Evolutionary conservation across 441 rosid species (phyloP).

Genomic region (Omphalea diandra): DNA sequence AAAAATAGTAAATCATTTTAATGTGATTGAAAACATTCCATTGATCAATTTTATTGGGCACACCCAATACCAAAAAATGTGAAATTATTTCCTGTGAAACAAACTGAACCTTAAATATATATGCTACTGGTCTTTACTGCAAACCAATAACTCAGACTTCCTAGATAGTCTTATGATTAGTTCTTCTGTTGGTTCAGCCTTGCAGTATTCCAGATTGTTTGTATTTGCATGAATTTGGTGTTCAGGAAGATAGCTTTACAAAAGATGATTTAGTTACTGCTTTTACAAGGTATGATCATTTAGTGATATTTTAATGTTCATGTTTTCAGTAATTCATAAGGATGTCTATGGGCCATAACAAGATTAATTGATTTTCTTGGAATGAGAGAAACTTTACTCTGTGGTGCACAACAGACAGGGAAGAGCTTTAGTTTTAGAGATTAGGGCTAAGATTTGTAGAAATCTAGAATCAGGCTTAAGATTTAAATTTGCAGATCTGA

Average conservation of each 20-base stretch:
- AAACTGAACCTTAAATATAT: background rate
- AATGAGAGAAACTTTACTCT: background rate
- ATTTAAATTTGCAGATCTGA: no score
- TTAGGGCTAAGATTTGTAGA: no score
- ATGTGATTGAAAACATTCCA: background rate
- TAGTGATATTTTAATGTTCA: constrained; percentile 16
- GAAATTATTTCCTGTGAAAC: background rate
- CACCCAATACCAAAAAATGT: background rate
- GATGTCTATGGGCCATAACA: background rate
- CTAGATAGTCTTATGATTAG: constrained; percentile 5
- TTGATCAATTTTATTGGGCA: background rate
- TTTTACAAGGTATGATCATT: constrained; percentile 52
- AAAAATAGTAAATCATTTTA: background rate
- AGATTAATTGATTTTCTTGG: background rate
- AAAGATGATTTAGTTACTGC: constrained; percentile 81
- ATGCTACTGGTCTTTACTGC: background rate
- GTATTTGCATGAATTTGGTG: constrained; percentile 41
- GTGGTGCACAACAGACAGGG: no score
- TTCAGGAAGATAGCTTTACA: constrained; percentile 84
- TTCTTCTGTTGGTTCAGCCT: constrained; percentile 35
- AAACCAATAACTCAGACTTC: background rate
- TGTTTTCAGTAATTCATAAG: background rate
- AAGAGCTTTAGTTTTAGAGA: no score
- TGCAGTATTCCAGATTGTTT: constrained; percentile 12
- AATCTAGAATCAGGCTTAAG: no score